Percentiles rank a stretch among this genome's conserved stretches.
Conservation (phyloP, 2,329 filamentous ascomycete genomes). For the Xenoacremonium recifei region DNA sequence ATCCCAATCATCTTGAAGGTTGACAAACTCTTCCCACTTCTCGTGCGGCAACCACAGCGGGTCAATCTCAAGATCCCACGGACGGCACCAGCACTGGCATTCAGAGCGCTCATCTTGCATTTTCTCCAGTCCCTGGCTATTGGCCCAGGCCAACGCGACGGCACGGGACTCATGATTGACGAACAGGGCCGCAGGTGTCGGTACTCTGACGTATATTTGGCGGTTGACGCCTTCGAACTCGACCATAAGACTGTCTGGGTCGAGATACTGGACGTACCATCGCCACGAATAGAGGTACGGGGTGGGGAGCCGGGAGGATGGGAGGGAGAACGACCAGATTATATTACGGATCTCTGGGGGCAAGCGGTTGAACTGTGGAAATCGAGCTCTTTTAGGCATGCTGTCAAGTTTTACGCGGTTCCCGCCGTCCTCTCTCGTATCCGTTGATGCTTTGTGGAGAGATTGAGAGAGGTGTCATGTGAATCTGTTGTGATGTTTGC, state of each 20-base stretch:
- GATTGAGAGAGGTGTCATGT: too few relatives aligned
- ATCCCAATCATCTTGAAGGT: too few relatives aligned
- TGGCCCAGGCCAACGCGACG: slow-evolving; percentile 16
- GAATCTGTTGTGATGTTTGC: too few relatives aligned
- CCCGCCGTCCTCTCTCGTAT: too few relatives aligned
- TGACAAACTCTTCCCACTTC: slow-evolving; percentile 17
- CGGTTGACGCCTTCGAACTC: slow-evolving; percentile 4
- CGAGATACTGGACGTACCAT: slow-evolving; percentile 11
- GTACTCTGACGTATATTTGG: slow-evolving; percentile 11
- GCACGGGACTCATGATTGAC: slow-evolving; percentile 24
- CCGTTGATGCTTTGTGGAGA: too few relatives aligned
- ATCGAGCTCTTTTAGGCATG: too few relatives aligned
- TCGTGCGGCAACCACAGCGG: slow-evolving; percentile 15
- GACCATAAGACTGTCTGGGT: slow-evolving; percentile 1
- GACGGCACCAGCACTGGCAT: slow-evolving; percentile 11
- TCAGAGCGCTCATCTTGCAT: slow-evolving; percentile 8
- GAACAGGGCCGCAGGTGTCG: slow-evolving; percentile 10
- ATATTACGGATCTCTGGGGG: slow-evolving; percentile 23
- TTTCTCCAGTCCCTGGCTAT: slow-evolving; percentile 2
- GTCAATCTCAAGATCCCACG: slow-evolving; percentile 14
- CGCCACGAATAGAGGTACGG: slow-evolving; percentile 17
- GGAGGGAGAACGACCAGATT: slow-evolving; percentile 21
- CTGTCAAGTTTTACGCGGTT: too few relatives aligned
- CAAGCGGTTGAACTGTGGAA: too few relatives aligned
- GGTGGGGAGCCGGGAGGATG: slow-evolving; percentile 11